A percentile compares a stretch with the other conserved stretches of the same genome.
Conservation (phyloP, 768 basidiomycete genomes). For the Boletus edulis region DNA sequence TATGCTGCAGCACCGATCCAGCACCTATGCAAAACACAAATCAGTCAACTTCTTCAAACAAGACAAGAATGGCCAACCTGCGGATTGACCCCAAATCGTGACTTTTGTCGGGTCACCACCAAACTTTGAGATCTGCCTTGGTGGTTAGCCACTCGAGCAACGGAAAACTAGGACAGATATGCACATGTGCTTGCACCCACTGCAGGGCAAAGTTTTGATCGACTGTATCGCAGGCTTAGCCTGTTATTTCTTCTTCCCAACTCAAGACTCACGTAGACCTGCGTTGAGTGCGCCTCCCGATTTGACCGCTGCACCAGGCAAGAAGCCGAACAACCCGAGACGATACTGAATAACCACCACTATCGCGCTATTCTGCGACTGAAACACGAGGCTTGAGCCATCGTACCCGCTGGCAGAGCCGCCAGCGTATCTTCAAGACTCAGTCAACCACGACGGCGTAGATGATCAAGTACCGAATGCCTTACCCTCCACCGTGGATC, state of each 20-base stretch:
- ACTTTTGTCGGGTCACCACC: slow-evolving; percentile 32
- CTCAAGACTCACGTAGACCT: background rate
- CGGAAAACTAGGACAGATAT: background rate
- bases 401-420: slow-evolving; percentile 11
- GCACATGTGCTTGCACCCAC: slow-evolving; percentile 36
- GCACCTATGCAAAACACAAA: slow-evolving; percentile 30
- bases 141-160: background rate
- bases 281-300: background rate
- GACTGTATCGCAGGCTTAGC: slow-evolving; percentile 17
- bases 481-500: slow-evolving; percentile 36
- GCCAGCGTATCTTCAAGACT: slow-evolving; percentile 20
- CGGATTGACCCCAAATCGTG: slow-evolving; percentile 36
- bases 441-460: background rate
- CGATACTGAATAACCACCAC: slow-evolving; percentile 34
- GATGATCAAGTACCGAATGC: background rate
- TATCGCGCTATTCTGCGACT: slow-evolving; percentile 24
- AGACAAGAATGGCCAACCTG: slow-evolving; percentile 6
- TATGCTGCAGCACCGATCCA: slow-evolving; percentile 49
- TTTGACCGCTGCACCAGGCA: slow-evolving; percentile 34
- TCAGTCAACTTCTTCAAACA: background rate
- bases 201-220: slow-evolving; percentile 35
- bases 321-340: slow-evolving; percentile 41
- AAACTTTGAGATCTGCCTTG: slow-evolving; percentile 28
- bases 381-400: slow-evolving; percentile 24
- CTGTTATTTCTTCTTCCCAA: background rate